Evolutionary conservation across 176 grass and related monocot genomes (phyloP), one percentile per base, ranked within the genome.

Genomic region (Luzula sylvatica): DNA sequence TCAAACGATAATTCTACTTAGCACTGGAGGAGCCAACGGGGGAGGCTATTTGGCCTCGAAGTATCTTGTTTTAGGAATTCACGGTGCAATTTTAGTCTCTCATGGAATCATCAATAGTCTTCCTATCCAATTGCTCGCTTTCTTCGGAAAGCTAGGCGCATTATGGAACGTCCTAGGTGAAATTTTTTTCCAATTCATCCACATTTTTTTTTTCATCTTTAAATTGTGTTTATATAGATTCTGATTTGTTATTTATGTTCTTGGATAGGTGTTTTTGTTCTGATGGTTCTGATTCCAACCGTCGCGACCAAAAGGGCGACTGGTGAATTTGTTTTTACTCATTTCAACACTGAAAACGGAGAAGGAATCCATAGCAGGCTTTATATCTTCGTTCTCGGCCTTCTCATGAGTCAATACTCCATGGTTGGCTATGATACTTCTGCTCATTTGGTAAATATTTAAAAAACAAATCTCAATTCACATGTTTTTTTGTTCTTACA

Each of bases 351-450:
- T 6, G 75, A 87, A 4, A 90, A 98, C 23, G 64, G 11, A 23
- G 81, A 71, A 21, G 85, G 90, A 8, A 90, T 96, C 45, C 81
- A 89, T 78, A 90, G 65, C 65, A 86, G 67, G 13, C 2, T 86
- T 1, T 90, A 98, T 72, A 90, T 98, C 47, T 90, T 80, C 13
- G 71, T 86, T 21, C 73, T 98, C 7, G 85, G 92, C 1, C 75
- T 98, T 23, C 49, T 98, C 22, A 90, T 90, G 92, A 98, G 85
- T 75, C 86, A 86, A 68, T 98, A 90, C 65, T 82, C 81, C 3
- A 67, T 98, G 18, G 44, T 55, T 1, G 92, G 92, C 46, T 98
- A 98, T 51, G 92, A 98, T 38, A 84, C 84, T 5, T 98, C 85
- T 1, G 92, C 85, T 2, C 81, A 90, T 59, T 81, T 98, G 92